Evolutionary conservation across 805 yeast species (phyloP).

Genomic region (Ascoidea rubescens): DNA sequence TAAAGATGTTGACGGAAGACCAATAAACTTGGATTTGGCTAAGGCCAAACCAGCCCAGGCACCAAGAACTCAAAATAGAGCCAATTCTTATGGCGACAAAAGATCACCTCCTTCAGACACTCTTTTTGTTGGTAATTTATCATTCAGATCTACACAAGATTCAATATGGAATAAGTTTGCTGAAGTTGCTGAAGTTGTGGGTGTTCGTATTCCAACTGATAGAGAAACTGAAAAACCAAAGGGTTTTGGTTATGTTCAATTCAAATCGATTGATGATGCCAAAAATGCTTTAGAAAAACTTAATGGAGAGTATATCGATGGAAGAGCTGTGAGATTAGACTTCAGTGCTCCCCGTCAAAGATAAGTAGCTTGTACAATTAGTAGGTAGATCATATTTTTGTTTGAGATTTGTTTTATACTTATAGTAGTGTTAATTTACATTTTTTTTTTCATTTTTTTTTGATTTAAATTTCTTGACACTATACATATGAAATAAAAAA

Average conservation of each 20-base stretch:
- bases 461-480: no score
- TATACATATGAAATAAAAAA: no score
- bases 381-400: neutral
- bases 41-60: slow-evolving; percentile 58
- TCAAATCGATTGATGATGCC: slow-evolving; percentile 76
- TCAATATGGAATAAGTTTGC: slow-evolving; percentile 58
- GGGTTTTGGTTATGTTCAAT: slow-evolving; percentile 98
- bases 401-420: neutral
- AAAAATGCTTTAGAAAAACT: slow-evolving; percentile 73
- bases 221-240: slow-evolving; percentile 98
- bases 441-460: no score
- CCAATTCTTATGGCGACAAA: slow-evolving; percentile 79
- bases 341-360: slow-evolving; percentile 74
- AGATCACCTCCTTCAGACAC: slow-evolving; percentile 92
- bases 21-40: slow-evolving; percentile 86
- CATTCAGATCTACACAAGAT: slow-evolving; percentile 83
- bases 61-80: slow-evolving; percentile 58
- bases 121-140: slow-evolving; percentile 87
- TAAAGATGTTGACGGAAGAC: slow-evolving; percentile 92
- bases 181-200: slow-evolving; percentile 67
- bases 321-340: slow-evolving; percentile 91
- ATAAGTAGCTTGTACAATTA: no score
- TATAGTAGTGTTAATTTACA: no score
- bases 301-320: slow-evolving; percentile 81
- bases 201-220: slow-evolving; percentile 93